These are phyloP conservation scores for Penicillium aurantiogriseum DNA, from an alignment of 2,329 filamentous ascomycete species.

Conservation along the genomic window DNA sequence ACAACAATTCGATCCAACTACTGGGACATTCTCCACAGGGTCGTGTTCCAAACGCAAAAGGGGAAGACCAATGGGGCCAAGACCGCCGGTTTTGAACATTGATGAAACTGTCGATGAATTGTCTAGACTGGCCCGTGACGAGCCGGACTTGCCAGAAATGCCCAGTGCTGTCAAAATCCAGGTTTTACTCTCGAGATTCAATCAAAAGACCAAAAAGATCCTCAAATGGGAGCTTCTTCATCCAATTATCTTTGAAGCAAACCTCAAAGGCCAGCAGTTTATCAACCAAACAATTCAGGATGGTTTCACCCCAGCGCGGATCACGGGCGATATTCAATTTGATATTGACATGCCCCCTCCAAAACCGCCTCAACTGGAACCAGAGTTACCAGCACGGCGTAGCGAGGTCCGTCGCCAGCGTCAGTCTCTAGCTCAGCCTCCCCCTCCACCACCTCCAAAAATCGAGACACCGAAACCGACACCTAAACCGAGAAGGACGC, in stretches of 20 bases:
- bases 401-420: background rate
- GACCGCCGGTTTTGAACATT: slow-evolving; percentile 11
- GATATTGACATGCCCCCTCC: slow-evolving; percentile 22
- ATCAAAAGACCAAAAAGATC: slow-evolving; percentile 33
- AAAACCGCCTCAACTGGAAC: background rate
- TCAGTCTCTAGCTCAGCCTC: background rate
- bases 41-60: slow-evolving; percentile 23
- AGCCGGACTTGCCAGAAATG: slow-evolving; percentile 11
- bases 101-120: slow-evolving; percentile 27
- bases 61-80: slow-evolving; percentile 2
- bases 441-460: background rate
- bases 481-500: background rate
- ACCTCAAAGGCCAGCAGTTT: slow-evolving; percentile 28
- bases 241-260: slow-evolving; percentile 28
- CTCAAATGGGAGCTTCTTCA: slow-evolving; percentile 40
- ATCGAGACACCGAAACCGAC: background rate
- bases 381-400: slow-evolving; percentile 7
- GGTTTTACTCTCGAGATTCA: slow-evolving; percentile 31
- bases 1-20: slow-evolving; percentile 40
- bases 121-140: slow-evolving; percentile 29
- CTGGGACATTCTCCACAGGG: slow-evolving; percentile 50
- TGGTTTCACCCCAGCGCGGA: slow-evolving; percentile 31
- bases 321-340: slow-evolving; percentile 37
- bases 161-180: slow-evolving; percentile 11
- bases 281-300: slow-evolving; percentile 40